Base-by-base conservation (phyloP, 176 grass and related monocot species). In the Hordeum marinum region DNA sequence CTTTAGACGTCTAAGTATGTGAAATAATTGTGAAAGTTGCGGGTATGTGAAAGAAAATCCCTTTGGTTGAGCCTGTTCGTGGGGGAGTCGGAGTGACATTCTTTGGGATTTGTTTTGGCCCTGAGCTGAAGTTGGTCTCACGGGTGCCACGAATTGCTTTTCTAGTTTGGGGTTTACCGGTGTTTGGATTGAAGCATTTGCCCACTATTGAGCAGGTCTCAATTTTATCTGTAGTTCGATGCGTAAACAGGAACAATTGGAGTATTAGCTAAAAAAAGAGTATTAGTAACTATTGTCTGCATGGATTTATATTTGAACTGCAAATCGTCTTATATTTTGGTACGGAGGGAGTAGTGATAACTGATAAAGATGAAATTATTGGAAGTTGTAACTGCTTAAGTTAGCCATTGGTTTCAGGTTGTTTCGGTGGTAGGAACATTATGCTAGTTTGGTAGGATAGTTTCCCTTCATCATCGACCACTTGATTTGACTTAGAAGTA, bases 91-190 rank as follows among this genome's bases (percentile, higher is more conserved):
- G 78, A 76, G 64, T 72, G 58, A 78, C 88, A 86, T 86, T 86
- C 72, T 63, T 32, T 79, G 41, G 41, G 54, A 42, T 78, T 55
- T 90, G 11, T 82, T 4, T 82, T 90, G 86, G 84, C 73, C 83
- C 65, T 86, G 84, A 58, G 57, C 84, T 86, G 18, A 65, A 86
- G 79, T 90, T 31, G 73, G 73, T 64, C 82, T 78, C 79, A 86
- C 83, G 78, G 63, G 83, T 78, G 54, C 40, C 63, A 55, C 18
- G 61, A 54, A 78, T 77, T 62, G n/a, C 37, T 74, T 68, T n/a
- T 69, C 11, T 25, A 7, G 29, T 80, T 78, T 58, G 36, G n/a
- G 9, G 61, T 65, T 77, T 81, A 73, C 46, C 31, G 74, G 57
- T 48, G 68, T 87, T 55, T 45, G 35, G 77, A 79, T 87, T 76